These are phyloP conservation scores for Rhodocollybia butyracea DNA, from an alignment of 768 basidiomycete genomes.

Conservation along the genomic window DNA sequence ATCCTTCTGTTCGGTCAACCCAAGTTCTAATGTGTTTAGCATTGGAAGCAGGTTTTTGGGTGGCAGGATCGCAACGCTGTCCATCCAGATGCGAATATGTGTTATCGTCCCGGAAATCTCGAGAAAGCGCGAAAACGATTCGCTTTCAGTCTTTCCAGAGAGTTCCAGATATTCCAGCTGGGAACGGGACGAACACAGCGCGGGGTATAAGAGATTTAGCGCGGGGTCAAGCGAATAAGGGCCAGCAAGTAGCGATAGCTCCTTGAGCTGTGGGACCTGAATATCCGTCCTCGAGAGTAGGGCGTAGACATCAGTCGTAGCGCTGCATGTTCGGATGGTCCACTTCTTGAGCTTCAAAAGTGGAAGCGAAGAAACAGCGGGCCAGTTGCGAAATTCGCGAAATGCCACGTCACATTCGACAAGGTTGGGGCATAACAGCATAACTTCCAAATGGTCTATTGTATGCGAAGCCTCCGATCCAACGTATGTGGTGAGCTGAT, in stretches of 20 bases:
- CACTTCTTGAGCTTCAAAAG: neutral
- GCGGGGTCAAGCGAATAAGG: neutral
- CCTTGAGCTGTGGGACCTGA: neutral
- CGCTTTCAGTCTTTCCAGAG: neutral
- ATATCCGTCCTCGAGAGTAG: neutral
- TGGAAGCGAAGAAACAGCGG: neutral
- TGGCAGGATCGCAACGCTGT: neutral
- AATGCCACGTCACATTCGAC: neutral
- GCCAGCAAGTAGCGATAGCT: neutral
- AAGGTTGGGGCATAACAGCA: neutral
- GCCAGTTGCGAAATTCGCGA: neutral
- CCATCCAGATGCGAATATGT: neutral
- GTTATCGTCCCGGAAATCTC: neutral
- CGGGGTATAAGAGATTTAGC: neutral
- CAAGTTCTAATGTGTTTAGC: neutral
- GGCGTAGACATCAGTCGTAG: neutral
- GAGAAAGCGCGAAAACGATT: neutral
- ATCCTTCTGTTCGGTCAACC: neutral
- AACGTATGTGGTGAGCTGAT: conserved; percentile 2
- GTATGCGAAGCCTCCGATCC: neutral
- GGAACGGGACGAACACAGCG: neutral
- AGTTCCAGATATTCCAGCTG: neutral
- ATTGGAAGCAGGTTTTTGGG: neutral
- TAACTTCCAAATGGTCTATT: neutral
- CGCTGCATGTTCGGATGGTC: neutral